Percentiles rank a stretch among this genome's conserved stretches.
These are phyloP conservation scores for Eucalyptus viminalis DNA, from an alignment of 345 rosid species.

Conservation along the genomic window DNA sequence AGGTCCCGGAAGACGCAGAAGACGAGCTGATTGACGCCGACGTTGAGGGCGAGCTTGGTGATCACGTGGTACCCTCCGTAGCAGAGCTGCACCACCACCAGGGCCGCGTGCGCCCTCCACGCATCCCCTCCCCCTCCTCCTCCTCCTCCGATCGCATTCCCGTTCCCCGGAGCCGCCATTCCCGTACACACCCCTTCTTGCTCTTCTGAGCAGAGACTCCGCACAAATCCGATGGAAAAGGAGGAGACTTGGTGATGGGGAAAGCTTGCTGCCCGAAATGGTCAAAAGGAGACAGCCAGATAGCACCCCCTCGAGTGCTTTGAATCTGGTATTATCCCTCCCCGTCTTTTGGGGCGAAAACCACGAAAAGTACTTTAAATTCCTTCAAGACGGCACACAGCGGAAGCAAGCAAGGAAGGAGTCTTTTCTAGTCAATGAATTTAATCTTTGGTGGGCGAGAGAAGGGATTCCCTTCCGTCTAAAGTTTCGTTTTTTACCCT, in stretches of 20 bases:
- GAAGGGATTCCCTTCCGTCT: neutral
- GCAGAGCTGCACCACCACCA: slow-evolving; percentile 87
- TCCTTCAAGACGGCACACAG: neutral
- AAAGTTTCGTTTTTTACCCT: neutral
- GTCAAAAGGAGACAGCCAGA: neutral
- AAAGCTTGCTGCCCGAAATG: neutral
- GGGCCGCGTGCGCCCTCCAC: slow-evolving; percentile 57
- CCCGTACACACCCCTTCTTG: neutral
- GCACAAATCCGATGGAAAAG: neutral
- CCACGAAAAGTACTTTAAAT: neutral
- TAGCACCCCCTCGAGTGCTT: neutral
- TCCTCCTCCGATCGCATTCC: neutral
- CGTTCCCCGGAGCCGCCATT: slow-evolving; percentile 18
- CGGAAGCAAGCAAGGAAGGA: neutral
- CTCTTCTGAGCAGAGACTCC: neutral
- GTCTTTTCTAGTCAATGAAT: neutral
- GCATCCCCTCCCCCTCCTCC: slow-evolving; percentile 33
- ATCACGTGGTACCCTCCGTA: slow-evolving; percentile 93
- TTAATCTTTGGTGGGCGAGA: neutral
- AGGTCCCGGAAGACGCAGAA: slow-evolving; percentile 95
- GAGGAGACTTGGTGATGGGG: neutral
- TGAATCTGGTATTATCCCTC: neutral
- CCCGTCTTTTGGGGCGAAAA: neutral
- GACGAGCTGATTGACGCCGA: slow-evolving; percentile 92
- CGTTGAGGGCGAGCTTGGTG: slow-evolving; percentile 91